These are phyloP conservation scores for Xylaria venustula DNA, from an alignment of 495 filamentous ascomycete species.

Conservation along the genomic window DNA sequence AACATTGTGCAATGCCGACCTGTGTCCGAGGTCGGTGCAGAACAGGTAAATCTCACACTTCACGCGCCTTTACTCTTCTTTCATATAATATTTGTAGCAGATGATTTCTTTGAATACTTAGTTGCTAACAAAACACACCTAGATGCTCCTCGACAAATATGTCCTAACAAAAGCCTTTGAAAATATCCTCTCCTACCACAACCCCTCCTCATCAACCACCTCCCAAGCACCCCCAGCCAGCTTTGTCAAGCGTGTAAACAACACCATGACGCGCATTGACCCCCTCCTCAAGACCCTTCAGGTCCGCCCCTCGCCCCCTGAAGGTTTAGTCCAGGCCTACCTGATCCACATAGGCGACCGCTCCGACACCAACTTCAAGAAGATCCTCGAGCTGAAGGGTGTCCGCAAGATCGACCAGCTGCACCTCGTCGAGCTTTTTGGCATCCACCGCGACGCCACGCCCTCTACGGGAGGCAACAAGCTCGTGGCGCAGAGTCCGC, in stretches of 20 bases:
- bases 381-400: slow-evolving; percentile 91
- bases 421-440: slow-evolving; percentile 83
- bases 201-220: slow-evolving; percentile 34
- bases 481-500: slow-evolving; percentile 56
- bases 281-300: slow-evolving; percentile 94
- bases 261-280: slow-evolving; percentile 82
- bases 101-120: neutral
- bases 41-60: slow-evolving; percentile 60
- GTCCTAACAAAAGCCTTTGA: slow-evolving; percentile 81
- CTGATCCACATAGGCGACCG: slow-evolving; percentile 89
- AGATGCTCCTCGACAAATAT: slow-evolving; percentile 93
- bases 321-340: slow-evolving; percentile 95
- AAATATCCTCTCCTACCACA: slow-evolving; percentile 60
- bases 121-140: slow-evolving; percentile 9
- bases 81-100: neutral
- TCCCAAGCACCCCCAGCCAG: slow-evolving; percentile 51
- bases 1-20: slow-evolving; percentile 88
- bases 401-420: slow-evolving; percentile 80
- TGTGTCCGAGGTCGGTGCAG: slow-evolving; percentile 90
- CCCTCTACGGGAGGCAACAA: slow-evolving; percentile 56
- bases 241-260: slow-evolving; percentile 86
- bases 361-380: slow-evolving; percentile 91
- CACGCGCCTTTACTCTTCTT: neutral
- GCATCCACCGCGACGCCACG: slow-evolving; percentile 67
- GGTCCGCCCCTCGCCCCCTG: slow-evolving; percentile 84